Evolutionary conservation across 2,329 filamentous ascomycete species (phyloP).

Genomic region (Stemphylium lycopersici): DNA sequence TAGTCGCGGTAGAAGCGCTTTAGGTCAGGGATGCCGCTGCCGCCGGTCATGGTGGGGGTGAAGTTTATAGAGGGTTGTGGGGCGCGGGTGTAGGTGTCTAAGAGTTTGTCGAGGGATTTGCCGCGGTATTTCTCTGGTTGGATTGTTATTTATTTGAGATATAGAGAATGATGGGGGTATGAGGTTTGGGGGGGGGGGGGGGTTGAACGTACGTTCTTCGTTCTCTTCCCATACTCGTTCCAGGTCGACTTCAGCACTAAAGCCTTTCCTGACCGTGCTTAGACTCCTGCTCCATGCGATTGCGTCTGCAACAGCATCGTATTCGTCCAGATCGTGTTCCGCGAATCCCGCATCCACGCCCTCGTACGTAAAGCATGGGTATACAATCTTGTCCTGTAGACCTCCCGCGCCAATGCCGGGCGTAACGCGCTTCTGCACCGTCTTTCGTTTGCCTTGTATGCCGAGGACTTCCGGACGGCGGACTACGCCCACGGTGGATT

Average conservation of each 20-base stretch:
- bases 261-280: conserved; percentile 64
- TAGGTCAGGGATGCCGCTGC: conserved; percentile 51
- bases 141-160: conserved; percentile 1
- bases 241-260: conserved; percentile 57
- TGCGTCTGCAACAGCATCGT: conserved; percentile 67
- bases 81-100: conserved; percentile 46
- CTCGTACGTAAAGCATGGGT: conserved; percentile 61
- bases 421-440: conserved; percentile 56
- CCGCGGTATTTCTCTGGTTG: conserved; percentile 45
- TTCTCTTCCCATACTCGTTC: conserved; percentile 54
- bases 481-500: conserved; percentile 57
- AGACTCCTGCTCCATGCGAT: conserved; percentile 73
- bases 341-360: conserved; percentile 70
- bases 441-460: conserved; percentile 58
- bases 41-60: conserved; percentile 55
- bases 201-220: conserved; percentile 40
- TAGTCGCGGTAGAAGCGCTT: conserved; percentile 62
- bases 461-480: conserved; percentile 59
- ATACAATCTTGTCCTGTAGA: conserved; percentile 49
- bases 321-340: conserved; percentile 72
- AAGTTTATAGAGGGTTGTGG: conserved; percentile 51
- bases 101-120: conserved; percentile 45
- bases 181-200: background rate
- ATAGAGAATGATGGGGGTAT: background rate
- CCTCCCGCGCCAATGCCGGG: conserved; percentile 59